Base-by-base conservation (phyloP, 1,284 basidiomycete genomes). In the Irpex sp. region DNA sequence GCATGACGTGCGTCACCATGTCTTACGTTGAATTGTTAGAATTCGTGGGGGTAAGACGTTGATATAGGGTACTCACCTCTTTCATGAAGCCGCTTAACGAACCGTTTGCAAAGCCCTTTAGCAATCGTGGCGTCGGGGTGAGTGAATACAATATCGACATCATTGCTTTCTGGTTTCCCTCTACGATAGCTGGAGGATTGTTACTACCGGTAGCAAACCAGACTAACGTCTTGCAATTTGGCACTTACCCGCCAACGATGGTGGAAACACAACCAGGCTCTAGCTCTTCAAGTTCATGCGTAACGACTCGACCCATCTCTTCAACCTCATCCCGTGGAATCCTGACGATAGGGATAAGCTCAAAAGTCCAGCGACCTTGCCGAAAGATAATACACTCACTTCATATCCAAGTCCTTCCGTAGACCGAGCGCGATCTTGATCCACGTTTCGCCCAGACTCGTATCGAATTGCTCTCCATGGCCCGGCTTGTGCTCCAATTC, bases 61-160 rank as follows among this genome's bases (percentile, higher is more conserved):
- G 19, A 10, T 19, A 45, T 28, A 21, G 18, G 10, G 16, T 12
- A 64, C 75, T 52, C 67, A 85, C 87, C 85, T 61, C 73, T 74
- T 51, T 80, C 75, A 64, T 84, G 76, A 10, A 92, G 76, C 49
- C 77, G 76, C 56, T 77, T 76, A 7, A 88, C 76, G 2, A 89
- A 71, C 57, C 69, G 76, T 59, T 77, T 74, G 64, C 82, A 81
- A 1, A 90, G 73, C 3, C 77, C 80, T 61, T 78, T 81, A 3
- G 83, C 75, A 45, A 79, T 76, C 6, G 74, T 72, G 6, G 71
- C 69, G 42, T 86, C 78, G 0, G 80, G 76, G 69, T 91, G 88
- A 21, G 86, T 88, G 66, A 92, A 86, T 5, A 94, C 80, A 60
- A 94, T 87, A 67, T 94, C 91, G 23, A 91, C 83, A 68, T 93